Evolutionary conservation across 208 protist genomes (phyloP).

Genomic region (Borovskyia barvae): DNA sequence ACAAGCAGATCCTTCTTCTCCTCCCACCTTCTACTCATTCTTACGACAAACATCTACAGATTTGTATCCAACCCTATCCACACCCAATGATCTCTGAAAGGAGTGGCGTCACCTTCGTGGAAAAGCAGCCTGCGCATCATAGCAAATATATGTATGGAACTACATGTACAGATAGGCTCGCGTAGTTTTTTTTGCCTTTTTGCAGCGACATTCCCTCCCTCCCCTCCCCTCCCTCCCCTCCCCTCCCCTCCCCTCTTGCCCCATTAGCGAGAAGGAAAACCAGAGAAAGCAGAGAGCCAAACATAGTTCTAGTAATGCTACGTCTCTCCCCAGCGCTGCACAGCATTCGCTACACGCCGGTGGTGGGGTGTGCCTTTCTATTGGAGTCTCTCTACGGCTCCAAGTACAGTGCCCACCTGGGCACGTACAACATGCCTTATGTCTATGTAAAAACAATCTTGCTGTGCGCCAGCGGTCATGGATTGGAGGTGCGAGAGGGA

Average conservation of each 20-base stretch:
- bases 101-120: no score
- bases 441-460: constrained; percentile 78
- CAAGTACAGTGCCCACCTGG: constrained; percentile 74
- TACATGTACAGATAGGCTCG: not conserved
- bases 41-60: no score
- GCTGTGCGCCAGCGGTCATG: constrained; percentile 43
- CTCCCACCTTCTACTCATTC: no score
- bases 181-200: not conserved
- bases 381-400: constrained; percentile 73
- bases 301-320: constrained; percentile 5
- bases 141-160: no score
- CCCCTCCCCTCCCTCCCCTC: no score
- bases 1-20: no score
- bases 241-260: no score
- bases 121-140: no score
- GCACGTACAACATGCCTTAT: constrained; percentile 59
- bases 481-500: constrained; percentile 30
- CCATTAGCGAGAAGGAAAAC: not conserved
- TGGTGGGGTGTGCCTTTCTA: constrained; percentile 64
- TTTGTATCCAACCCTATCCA: no score
- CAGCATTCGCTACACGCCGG: constrained; percentile 49
- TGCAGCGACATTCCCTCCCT: not conserved
- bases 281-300: not conserved
- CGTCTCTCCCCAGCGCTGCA: constrained; percentile 2
- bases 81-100: no score